Conservation (phyloP, 768 basidiomycete genomes). For the Trametes coccinea region DNA sequence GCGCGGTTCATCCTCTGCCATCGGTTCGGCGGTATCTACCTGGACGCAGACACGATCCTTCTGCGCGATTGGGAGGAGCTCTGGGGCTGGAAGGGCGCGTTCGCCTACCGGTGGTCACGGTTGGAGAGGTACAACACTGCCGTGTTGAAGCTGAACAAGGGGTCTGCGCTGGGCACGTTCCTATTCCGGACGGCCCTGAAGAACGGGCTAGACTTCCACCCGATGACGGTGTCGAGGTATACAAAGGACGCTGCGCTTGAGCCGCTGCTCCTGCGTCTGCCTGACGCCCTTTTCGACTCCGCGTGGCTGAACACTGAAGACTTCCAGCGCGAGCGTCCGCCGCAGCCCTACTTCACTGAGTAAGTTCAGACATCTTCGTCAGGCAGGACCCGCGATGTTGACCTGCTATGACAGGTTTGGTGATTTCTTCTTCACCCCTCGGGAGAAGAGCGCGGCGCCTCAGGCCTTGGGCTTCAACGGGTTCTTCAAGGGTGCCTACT, state of each 20-base stretch:
- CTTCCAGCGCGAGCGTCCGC: conserved; percentile 89
- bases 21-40: conserved; percentile 93
- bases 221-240: conserved; percentile 91
- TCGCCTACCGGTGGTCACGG: conserved; percentile 95
- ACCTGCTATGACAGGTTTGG: conserved; percentile 57
- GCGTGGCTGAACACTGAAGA: conserved; percentile 95
- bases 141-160: conserved; percentile 90
- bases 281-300: conserved; percentile 95
- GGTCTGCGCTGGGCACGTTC: conserved; percentile 89
- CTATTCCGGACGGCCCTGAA: conserved; percentile 92
- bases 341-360: conserved; percentile 93
- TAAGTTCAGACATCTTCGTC: conserved; percentile 35
- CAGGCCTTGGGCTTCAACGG: conserved; percentile 89
- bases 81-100: conserved; percentile 96
- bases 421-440: conserved; percentile 86
- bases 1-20: conserved; percentile 97
- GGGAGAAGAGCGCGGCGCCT: conserved; percentile 73
- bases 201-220: conserved; percentile 95
- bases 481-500: conserved; percentile 95
- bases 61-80: conserved; percentile 98
- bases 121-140: conserved; percentile 95
- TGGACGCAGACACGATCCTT: conserved; percentile 95
- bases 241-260: conserved; percentile 87
- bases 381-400: neutral
- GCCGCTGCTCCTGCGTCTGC: conserved; percentile 79